Percentiles rank a stretch among this genome's conserved stretches.
These are phyloP conservation scores for Blastomyces gilchristii DNA, from an alignment of 2,329 filamentous ascomycete species.

Conservation along the genomic window DNA sequence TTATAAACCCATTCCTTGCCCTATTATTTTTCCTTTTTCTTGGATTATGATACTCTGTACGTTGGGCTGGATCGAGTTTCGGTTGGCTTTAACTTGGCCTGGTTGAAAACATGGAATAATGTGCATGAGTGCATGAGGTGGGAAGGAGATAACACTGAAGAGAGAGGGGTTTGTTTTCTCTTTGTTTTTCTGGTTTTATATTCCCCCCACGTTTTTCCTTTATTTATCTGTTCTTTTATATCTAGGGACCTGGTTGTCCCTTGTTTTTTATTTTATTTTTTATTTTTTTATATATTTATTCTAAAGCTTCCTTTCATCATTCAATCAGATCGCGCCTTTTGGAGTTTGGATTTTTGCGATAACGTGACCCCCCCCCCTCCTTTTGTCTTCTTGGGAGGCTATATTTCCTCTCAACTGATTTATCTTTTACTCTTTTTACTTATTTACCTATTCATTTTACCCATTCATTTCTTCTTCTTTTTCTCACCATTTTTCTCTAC, in stretches of 20 bases:
- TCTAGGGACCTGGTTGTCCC: neutral
- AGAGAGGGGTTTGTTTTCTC: neutral
- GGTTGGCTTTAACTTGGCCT: neutral
- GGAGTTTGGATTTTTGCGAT: neutral
- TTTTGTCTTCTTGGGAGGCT: neutral
- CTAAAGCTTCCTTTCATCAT: neutral
- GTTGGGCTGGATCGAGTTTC: neutral
- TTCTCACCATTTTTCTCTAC: neutral
- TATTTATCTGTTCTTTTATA: no score
- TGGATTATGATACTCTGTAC: neutral
- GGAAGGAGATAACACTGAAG: neutral
- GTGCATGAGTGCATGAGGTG: neutral
- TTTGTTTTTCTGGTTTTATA: neutral
- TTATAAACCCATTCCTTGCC: conserved; percentile 21
- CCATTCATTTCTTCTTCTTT: neutral
- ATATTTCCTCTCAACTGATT: neutral
- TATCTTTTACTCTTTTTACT: neutral
- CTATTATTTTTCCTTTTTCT: conserved; percentile 21
- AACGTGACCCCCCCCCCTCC: neutral
- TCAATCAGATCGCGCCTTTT: neutral
- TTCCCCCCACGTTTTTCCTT: neutral
- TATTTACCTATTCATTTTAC: neutral
- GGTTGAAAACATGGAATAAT: neutral
- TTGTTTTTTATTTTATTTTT: no score
- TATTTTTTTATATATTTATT: no score